These are phyloP conservation scores for Fusarium beomiforme DNA, from an alignment of 2,329 filamentous ascomycete species.

Conservation along the genomic window DNA sequence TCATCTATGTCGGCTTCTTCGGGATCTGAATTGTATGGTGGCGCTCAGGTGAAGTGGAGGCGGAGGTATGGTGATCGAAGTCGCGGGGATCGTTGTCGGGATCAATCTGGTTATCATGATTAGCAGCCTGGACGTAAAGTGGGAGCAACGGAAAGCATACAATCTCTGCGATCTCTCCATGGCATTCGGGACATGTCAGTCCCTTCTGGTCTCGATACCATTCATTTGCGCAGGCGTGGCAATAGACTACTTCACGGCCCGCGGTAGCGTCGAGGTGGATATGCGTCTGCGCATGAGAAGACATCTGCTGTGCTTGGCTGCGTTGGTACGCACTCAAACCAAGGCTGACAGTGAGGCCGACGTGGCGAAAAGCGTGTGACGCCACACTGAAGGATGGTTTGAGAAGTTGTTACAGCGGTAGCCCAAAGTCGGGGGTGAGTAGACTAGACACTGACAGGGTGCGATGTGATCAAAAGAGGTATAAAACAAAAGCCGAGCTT, in stretches of 20 bases:
- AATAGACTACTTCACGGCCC: slow-evolving; percentile 80
- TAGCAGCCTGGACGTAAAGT: slow-evolving; percentile 8
- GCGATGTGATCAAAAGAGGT: no score
- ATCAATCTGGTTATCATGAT: slow-evolving; percentile 54
- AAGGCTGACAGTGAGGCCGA: slow-evolving; percentile 67
- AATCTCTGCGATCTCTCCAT: slow-evolving; percentile 84
- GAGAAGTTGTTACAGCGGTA: slow-evolving; percentile 1
- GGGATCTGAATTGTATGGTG: slow-evolving; percentile 60
- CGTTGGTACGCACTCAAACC: slow-evolving; percentile 66
- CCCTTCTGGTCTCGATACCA: slow-evolving; percentile 79
- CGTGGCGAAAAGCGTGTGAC: slow-evolving; percentile 63
- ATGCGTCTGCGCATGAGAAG: slow-evolving; percentile 41
- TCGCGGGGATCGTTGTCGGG: slow-evolving; percentile 71
- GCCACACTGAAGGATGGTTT: slow-evolving; percentile 58
- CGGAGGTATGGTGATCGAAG: slow-evolving; percentile 42
- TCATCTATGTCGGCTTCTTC: slow-evolving; percentile 69
- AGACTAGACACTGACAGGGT: no score
- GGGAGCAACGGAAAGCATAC: slow-evolving; percentile 61
- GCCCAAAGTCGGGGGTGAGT: not conserved
- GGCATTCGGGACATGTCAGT: slow-evolving; percentile 80
- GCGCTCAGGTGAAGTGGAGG: slow-evolving; percentile 46
- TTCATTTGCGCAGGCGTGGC: slow-evolving; percentile 82
- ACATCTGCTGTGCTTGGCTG: slow-evolving; percentile 56
- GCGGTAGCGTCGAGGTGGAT: slow-evolving; percentile 60
- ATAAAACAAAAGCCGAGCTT: not conserved